Base-by-base conservation (phyloP, 352 stramenopile genomes). In the Phytophthora chlamydospora region DNA sequence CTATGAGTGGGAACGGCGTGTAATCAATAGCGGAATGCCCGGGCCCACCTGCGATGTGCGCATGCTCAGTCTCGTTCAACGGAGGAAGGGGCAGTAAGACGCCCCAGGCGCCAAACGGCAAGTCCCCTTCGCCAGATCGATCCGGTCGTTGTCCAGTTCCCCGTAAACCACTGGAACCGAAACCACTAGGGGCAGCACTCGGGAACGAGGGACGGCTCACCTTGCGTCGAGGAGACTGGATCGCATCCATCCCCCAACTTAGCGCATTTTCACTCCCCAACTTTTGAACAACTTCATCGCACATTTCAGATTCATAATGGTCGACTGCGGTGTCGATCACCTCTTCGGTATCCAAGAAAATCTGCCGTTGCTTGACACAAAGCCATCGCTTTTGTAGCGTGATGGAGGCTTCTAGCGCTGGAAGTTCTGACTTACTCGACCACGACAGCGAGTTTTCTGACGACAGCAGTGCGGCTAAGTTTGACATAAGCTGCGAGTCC, bases 171-270 rank as follows among this genome's bases (percentile, higher is more conserved):
- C 42, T 63, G 33, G 32, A 31, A 11, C 51, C 47, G 33, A 73
- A 59, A 16, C 42, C 43, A 9, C 11, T 11, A 17, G 45, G 24
- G 3, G 50, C 8, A 44, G 39, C 11, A 42, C 33, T 59, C 19
- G 45, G 38, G 48, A 68, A 51, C 10, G 58, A 71, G 14, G 54
- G 52, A 45, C 67, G 64, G 31, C 33, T 73, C 5, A 74, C 59
- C 46, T 76, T 86, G 6, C 79, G 79, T 4, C 84, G 71, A 38
- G 88, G 88, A 0, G 84, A 93, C 42, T 96, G 88, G 10, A 96
- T 88, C 2, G 84, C 85, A 66, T 95, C 85, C 4, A 90, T 76
- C 8, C 83, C 85, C 88, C 88, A 96, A 8, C 75, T 92, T 17
- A 96, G 46, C 0, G 82, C 88, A 41, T 96, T 94, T 55, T 93